Evolutionary conservation across 768 basidiomycete species (phyloP), one percentile per base, ranked within the genome.

Genomic region (Thelephora aurantiotincta): DNA sequence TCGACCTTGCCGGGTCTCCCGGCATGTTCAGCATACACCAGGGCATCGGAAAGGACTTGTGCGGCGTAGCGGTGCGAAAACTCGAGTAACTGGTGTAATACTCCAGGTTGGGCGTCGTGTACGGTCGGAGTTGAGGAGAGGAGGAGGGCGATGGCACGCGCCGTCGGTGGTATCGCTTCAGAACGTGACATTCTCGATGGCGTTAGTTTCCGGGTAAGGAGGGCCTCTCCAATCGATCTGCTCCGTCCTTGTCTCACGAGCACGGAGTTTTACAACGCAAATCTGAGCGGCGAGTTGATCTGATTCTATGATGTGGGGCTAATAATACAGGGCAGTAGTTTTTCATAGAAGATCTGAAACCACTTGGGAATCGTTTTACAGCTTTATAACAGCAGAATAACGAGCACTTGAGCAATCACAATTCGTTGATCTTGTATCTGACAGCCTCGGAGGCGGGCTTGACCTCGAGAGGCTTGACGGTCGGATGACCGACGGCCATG

Each of bases 1-100:
- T 89, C 87, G 47, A 91, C 70, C 65, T 83, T 88, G 50, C 81
- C 82, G 2, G 76, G 61, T 38, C 80, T 72, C 12, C 84, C 83
- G 16, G 83, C 88, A 59, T 91, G 88, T 55, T 91, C 89, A 13
- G 87, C 82, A 59, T 91, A 91, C 16, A 89, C 83, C 53, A 78
- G 78, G 26, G 86, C 87, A 63, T 91, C 89, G 9, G 83, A 80
- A 37, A 91, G 66, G 23, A 88, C 82, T 54, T 91, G 86, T 6
- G 78, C 70, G 1, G 87, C 83, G 61, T 91, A 91, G 50, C 89
- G 67, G 58, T 90, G 80, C 0, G 88, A 75, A 55, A 91, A 89
- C 61, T 91, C 88, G 47, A 91, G 77, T 6, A 91, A 73, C 57
- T 91, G 88, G 55, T 89, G 85, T 9, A 91, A 70, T 11, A 91